These are phyloP conservation scores for Multifurca ochricompacta DNA, from an alignment of 768 basidiomycete genomes.

Conservation along the genomic window DNA sequence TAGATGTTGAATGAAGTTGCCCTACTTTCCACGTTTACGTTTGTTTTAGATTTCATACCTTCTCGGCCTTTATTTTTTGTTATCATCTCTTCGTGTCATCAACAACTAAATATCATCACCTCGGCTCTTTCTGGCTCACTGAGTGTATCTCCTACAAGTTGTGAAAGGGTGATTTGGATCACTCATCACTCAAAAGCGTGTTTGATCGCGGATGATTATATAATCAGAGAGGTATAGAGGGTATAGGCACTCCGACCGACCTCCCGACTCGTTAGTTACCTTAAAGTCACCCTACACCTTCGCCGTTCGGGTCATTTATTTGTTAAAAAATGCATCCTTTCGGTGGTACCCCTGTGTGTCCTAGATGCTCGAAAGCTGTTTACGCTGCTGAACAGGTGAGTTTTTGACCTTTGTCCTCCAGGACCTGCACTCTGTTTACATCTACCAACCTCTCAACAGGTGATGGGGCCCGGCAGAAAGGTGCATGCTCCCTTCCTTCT, in stretches of 20 bases:
- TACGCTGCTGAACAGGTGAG: constrained; percentile 85
- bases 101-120: too few relatives aligned
- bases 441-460: constrained; percentile 33
- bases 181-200: too few relatives aligned
- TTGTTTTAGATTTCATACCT: too few relatives aligned
- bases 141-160: neutral
- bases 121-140: neutral
- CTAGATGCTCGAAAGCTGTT: constrained; percentile 65
- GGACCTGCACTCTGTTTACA: neutral
- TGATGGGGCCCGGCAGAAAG: constrained; percentile 84
- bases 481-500: constrained; percentile 34
- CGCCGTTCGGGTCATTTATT: neutral
- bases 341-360: constrained; percentile 63
- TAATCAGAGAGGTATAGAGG: too few relatives aligned
- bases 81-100: too few relatives aligned
- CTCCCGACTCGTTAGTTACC: too few relatives aligned
- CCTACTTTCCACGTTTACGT: too few relatives aligned
- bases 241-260: neutral
- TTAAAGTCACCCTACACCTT: too few relatives aligned
- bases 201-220: too few relatives aligned
- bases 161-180: neutral
- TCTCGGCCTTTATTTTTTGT: too few relatives aligned
- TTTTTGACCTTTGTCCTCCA: neutral
- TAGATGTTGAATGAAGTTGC: too few relatives aligned
- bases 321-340: constrained; percentile 53